phyloP scores from a whole-genome alignment of 139 green algal genomes.

The Chlorella vulgaris region DNA sequence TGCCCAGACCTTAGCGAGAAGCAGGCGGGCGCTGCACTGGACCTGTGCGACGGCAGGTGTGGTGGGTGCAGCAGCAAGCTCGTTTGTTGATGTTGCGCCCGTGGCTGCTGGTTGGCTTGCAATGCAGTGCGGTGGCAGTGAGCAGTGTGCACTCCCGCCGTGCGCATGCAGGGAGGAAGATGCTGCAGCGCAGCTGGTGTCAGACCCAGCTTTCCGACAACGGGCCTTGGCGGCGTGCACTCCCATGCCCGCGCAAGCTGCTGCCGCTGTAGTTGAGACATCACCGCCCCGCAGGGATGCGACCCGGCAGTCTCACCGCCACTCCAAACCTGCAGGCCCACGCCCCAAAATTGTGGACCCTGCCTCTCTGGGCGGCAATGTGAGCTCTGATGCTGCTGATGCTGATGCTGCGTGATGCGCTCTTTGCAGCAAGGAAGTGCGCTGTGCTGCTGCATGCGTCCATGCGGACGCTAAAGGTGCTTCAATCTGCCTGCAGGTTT shows the following conservation, averaged over 20 bases:
- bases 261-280: neutral
- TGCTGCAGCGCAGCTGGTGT: constrained; percentile 56
- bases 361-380: constrained; percentile 28
- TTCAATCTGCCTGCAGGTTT: constrained; percentile 35
- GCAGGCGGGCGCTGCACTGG: constrained; percentile 63
- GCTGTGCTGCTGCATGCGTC: neutral
- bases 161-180: constrained; percentile 67
- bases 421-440: neutral
- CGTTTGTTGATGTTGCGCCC: too few species aligned
- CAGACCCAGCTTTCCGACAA: constrained; percentile 59
- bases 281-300: neutral
- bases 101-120: neutral
- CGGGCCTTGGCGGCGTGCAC: constrained; percentile 30
- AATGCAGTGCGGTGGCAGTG: neutral
- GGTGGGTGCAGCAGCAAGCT: too few species aligned
- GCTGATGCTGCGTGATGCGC: too few species aligned
- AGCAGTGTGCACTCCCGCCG: neutral
- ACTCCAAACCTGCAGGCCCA: constrained; percentile 31
- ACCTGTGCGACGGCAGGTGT: constrained; percentile 69
- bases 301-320: neutral
- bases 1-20: constrained; percentile 64
- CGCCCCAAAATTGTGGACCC: constrained; percentile 56
- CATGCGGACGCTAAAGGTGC: neutral
- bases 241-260: neutral
- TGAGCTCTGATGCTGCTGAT: too few species aligned